These are phyloP conservation scores for Pythium dissotocum DNA, from an alignment of 352 stramenopile genomes.

Conservation along the genomic window DNA sequence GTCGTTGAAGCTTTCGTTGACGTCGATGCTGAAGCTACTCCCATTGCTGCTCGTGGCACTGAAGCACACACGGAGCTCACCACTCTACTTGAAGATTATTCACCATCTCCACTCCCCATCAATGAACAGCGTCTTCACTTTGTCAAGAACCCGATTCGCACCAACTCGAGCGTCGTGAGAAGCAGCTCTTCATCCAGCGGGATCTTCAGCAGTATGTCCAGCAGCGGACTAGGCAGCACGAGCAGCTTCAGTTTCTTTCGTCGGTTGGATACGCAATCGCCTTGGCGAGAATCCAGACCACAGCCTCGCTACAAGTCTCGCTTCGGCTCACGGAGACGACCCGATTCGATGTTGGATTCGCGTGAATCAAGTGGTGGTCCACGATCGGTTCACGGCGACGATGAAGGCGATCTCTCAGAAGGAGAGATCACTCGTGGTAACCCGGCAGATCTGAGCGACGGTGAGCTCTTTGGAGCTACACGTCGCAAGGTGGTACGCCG, in stretches of 20 bases:
- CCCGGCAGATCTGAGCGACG: constrained; percentile 55
- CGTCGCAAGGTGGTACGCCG: constrained; percentile 29
- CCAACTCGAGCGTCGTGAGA: not conserved
- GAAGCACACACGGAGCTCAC: not conserved
- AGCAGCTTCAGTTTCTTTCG: constrained; percentile 18
- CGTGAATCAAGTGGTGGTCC: not conserved
- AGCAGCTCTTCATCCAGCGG: constrained; percentile 11
- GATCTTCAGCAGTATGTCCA: constrained; percentile 17
- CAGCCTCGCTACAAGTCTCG: not conserved
- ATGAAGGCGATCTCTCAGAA: constrained; percentile 28
- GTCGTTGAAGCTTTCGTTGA: not conserved
- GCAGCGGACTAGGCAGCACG: constrained; percentile 9
- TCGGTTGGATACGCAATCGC: not conserved
- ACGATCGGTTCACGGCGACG: not conserved
- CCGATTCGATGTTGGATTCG: not conserved
- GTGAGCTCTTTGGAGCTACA: constrained; percentile 49
- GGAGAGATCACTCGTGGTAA: constrained; percentile 28
- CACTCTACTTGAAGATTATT: not conserved
- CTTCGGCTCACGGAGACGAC: not conserved
- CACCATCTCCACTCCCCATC: constrained; percentile 4
- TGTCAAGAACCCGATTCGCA: not conserved
- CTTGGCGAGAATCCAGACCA: not conserved
- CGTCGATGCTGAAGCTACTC: not conserved
- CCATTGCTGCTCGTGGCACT: not conserved
- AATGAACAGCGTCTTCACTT: constrained; percentile 3